Conservation (phyloP, 371 early-diverging fungal genomes). For the Haplosporangium sp. region DNA sequence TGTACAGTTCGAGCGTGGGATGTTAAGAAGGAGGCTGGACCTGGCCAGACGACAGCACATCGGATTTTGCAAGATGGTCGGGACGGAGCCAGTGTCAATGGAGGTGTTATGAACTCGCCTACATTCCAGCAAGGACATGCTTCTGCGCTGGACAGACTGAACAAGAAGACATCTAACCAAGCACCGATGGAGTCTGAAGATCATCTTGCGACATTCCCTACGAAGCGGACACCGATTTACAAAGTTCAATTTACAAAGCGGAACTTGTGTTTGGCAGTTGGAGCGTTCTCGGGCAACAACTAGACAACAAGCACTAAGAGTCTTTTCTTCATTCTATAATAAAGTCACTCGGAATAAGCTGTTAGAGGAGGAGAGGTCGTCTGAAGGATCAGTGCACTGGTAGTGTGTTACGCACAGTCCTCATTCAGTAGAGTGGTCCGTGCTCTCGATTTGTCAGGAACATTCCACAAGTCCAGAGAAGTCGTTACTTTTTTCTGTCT, state of each 20-base stretch:
- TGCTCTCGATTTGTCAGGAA: too few relatives aligned
- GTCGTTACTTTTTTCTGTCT: too few relatives aligned
- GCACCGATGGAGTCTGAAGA: constrained; percentile 58
- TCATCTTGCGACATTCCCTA: constrained; percentile 84
- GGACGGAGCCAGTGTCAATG: neutral
- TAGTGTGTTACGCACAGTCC: too few relatives aligned
- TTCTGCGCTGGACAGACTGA: constrained; percentile 30
- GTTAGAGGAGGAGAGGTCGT: too few relatives aligned
- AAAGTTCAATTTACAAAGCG: constrained; percentile 89
- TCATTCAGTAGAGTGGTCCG: too few relatives aligned
- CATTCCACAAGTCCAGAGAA: too few relatives aligned
- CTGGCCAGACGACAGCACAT: constrained; percentile 29
- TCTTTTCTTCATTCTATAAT: neutral
- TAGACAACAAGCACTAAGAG: neutral
- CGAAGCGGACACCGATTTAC: constrained; percentile 95
- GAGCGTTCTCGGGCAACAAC: constrained; percentile 63
- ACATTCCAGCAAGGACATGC: constrained; percentile 16
- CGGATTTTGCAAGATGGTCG: constrained; percentile 39
- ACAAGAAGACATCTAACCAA: constrained; percentile 21
- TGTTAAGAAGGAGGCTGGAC: constrained; percentile 68
- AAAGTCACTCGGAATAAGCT: neutral
- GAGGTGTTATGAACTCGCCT: constrained; percentile 2
- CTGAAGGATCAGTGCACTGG: too few relatives aligned
- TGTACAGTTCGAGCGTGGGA: constrained; percentile 97
- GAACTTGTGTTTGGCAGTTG: constrained; percentile 86